Conservation (phyloP, 2,329 filamentous ascomycete species). For the Meredithiella fracta region DNA sequence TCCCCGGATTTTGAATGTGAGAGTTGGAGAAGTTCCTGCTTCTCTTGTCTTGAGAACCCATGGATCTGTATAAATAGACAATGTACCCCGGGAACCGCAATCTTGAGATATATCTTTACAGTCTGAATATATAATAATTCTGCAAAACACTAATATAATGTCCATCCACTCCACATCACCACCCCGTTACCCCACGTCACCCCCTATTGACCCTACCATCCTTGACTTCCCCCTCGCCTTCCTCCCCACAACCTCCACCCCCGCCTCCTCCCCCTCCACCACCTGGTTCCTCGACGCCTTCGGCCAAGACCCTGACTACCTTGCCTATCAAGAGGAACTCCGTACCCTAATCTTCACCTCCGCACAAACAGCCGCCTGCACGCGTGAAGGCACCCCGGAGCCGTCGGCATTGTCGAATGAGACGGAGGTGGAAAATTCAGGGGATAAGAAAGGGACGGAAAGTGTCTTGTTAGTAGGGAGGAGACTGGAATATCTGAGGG, state of each 20-base stretch:
- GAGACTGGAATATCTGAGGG: conserved; percentile 26
- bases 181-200: background rate
- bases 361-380: conserved; percentile 27
- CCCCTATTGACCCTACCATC: background rate
- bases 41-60: background rate
- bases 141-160: background rate
- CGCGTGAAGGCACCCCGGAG: conserved; percentile 24
- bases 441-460: background rate
- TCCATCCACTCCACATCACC: background rate
- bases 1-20: background rate
- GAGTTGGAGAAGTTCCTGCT: background rate
- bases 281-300: conserved; percentile 23
- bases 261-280: conserved; percentile 4
- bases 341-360: conserved; percentile 30
- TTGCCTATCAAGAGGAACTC: conserved; percentile 30
- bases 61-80: background rate
- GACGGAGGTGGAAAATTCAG: conserved; percentile 12
- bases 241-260: background rate
- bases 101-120: background rate
- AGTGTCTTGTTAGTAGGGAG: background rate
- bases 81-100: background rate
- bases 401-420: conserved; percentile 20
- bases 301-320: conserved; percentile 26
- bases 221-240: background rate
- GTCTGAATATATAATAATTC: background rate